These are phyloP conservation scores for Backusella tarrabulga DNA, from an alignment of 192 early-diverging fungal genomes.

Conservation along the genomic window DNA sequence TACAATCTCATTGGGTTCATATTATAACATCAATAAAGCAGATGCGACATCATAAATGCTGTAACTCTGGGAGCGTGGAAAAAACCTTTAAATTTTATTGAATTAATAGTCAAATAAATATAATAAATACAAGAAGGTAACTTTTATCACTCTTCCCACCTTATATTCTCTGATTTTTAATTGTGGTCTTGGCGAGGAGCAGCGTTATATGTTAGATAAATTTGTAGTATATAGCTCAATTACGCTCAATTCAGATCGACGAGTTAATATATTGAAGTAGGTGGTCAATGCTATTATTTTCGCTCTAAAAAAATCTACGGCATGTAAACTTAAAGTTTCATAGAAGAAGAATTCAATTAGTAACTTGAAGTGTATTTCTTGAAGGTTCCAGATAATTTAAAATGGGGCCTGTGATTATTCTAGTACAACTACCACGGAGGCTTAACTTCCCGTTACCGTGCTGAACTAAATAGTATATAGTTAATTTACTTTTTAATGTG, in stretches of 20 bases:
- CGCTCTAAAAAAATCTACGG: background rate
- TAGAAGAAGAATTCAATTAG: background rate
- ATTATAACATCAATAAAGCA: too few relatives aligned
- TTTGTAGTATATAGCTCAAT: background rate
- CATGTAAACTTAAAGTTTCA: background rate
- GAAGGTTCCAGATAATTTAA: background rate
- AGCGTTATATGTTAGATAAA: background rate
- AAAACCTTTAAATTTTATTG: background rate
- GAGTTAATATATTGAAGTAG: too few relatives aligned
- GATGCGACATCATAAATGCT: background rate
- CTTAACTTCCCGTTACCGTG: background rate
- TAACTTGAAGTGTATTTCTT: background rate
- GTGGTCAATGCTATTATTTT: background rate
- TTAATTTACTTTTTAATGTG: constrained; percentile 4
- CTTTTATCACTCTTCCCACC: background rate
- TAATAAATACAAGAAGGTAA: background rate
- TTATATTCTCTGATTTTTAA: background rate
- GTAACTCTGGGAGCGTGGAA: background rate
- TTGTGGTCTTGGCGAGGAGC: background rate
- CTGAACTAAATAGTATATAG: background rate
- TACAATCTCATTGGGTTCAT: background rate
- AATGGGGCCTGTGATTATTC: too few relatives aligned
- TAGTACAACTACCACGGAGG: background rate
- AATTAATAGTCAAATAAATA: background rate
- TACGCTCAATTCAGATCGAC: background rate